These are phyloP conservation scores for Saccharum spontaneum DNA, from an alignment of 176 grass and related monocot genomes.

Conservation along the genomic window DNA sequence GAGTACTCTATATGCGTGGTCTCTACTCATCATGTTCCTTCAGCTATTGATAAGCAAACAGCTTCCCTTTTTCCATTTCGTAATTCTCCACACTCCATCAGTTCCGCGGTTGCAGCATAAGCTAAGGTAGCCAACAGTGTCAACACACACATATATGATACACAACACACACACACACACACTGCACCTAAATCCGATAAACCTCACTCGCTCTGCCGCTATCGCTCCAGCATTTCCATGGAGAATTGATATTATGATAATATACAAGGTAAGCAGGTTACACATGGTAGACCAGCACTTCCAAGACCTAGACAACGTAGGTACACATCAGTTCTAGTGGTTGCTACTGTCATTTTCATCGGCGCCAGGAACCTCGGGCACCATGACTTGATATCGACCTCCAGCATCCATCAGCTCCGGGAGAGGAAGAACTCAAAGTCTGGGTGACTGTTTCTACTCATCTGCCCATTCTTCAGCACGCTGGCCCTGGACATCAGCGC, in stretches of 20 bases:
- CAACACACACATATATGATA: background rate
- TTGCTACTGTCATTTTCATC: background rate
- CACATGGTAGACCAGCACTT: background rate
- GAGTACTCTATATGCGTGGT: background rate
- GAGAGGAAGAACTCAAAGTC: constrained; percentile 85
- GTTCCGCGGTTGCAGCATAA: background rate
- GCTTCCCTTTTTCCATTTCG: background rate
- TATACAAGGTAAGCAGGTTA: background rate
- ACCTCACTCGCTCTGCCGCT: background rate
- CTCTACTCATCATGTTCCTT: background rate
- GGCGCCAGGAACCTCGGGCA: too few species aligned
- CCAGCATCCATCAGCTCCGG: constrained; percentile 33
- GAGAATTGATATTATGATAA: background rate
- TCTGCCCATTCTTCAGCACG: constrained; percentile 33
- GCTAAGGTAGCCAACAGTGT: background rate
- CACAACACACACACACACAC: background rate
- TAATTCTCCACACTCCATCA: background rate
- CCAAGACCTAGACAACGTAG: background rate
- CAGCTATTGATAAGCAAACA: background rate
- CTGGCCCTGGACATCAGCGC: constrained; percentile 53
- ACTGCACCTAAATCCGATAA: background rate
- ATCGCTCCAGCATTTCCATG: background rate
- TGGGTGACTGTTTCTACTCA: constrained; percentile 47
- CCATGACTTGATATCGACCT: background rate
- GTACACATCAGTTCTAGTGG: background rate